Base-by-base conservation (phyloP, 2,329 filamentous ascomycete genomes). In the Colletotrichum australisinense region DNA sequence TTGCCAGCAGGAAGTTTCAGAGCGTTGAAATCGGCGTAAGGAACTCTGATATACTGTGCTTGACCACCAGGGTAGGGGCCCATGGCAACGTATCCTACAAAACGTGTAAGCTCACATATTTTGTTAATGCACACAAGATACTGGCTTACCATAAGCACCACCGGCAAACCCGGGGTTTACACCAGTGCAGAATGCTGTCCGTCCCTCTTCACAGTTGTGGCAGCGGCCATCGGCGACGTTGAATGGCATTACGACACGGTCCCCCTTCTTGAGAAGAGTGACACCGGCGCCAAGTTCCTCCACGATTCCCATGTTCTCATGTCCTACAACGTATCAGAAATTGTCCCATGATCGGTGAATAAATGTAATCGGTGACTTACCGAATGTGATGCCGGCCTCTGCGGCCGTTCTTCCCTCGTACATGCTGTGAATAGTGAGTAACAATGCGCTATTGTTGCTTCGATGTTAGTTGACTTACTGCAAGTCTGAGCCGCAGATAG, bases 11-110 rank as follows among this genome's bases (percentile, higher is more conserved):
- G 91, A 1, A 93, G 81, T 66, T 88, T 88, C 38, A 93, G 80
- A 6, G 88, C 89, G 73, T 93, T 93, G 82, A 92, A 92, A 77
- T 93, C 91, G 1, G 91, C 91, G 70, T 89, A 93, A 0, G 91
- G 91, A 1, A 93, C 88, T 4, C 90, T 86, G 22, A 93, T 81
- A 71, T 90, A 93, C 78, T 93, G 90, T 3, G 91, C 91, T 78
- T 92, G 89, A 28, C 69, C 71, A 65, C 84, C 84, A 63, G 82
- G 79, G 69, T 87, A 87, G 1, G 85, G 85, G 0, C 90, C 89
- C 89, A 90, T 89, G 12, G 87, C 84, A n/a, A 92, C 90, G 76
- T 92, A 90, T 6, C 90, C 78, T 79, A 32, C 5, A 1, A 7
- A 0, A 9, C 2, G 8, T 38, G 42, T 74, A 9, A 74, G 52